Conservation (phyloP, 2,329 filamentous ascomycete genomes). For the Cordyceps tenuipes region DNA sequence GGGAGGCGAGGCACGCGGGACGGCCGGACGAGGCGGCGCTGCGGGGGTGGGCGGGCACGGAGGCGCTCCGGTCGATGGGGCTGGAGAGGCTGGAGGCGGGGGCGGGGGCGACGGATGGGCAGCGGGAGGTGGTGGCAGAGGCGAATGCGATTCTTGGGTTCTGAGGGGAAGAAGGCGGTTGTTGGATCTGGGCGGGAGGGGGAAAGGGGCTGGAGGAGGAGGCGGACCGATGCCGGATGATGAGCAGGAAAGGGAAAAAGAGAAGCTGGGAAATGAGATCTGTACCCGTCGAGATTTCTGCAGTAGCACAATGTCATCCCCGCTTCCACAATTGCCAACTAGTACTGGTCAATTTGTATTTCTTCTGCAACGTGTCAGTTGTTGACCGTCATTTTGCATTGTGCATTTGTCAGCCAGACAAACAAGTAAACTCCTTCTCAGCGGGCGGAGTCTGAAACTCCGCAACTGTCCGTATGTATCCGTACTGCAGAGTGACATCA, state of each 20-base stretch:
- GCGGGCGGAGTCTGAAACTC: background rate
- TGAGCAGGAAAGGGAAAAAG: background rate
- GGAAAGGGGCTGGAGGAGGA: too few relatives aligned
- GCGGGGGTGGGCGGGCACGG: slow-evolving; percentile 21
- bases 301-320: too few relatives aligned
- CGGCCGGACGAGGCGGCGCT: slow-evolving; percentile 35
- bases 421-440: background rate
- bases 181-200: background rate
- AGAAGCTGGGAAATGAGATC: background rate
- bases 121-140: slow-evolving; percentile 26
- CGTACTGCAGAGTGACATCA: background rate
- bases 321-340: background rate
- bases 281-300: background rate
- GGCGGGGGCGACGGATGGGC: slow-evolving; percentile 24
- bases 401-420: slow-evolving; percentile 2
- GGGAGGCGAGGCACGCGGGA: slow-evolving; percentile 49
- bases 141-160: slow-evolving; percentile 41
- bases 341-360: background rate
- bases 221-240: background rate
- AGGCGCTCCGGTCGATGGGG: slow-evolving; percentile 37
- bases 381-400: background rate
- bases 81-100: slow-evolving; percentile 29
- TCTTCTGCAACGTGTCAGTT: background rate
- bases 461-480: too few relatives aligned
- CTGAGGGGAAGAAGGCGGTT: slow-evolving; percentile 7